Evolutionary conservation across 495 filamentous ascomycete genomes (phyloP).

Genomic region (Xylaria longipes): DNA sequence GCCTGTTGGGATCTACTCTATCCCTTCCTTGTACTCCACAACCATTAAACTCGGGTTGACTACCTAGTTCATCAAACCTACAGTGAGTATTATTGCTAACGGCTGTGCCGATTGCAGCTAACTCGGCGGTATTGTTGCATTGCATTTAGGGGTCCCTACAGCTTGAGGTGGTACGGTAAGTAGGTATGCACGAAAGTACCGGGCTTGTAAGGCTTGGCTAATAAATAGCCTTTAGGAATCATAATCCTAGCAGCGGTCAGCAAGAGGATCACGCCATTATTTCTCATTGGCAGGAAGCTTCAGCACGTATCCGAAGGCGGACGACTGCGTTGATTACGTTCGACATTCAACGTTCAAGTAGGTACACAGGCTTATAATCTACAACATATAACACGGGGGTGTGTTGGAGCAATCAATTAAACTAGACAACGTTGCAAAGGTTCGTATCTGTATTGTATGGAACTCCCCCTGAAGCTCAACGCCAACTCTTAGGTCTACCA

Average conservation of each 20-base stretch:
- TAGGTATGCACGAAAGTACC: too few species aligned
- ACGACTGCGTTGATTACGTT: neutral
- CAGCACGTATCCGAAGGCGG: neutral
- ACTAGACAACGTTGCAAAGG: too few species aligned
- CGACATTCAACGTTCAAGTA: too few species aligned
- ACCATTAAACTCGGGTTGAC: too few species aligned
- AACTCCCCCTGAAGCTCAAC: neutral
- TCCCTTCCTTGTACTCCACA: too few species aligned
- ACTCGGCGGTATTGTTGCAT: neutral
- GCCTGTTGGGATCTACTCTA: too few species aligned
- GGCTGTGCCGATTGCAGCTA: neutral
- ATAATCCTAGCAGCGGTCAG: neutral
- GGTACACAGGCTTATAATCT: too few species aligned
- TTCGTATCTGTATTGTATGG: neutral
- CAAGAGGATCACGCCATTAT: neutral
- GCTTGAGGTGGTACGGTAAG: neutral
- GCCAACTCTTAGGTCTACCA: neutral
- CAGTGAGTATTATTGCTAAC: neutral
- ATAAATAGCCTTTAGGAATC: neutral
- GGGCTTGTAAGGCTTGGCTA: neutral
- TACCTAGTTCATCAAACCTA: too few species aligned
- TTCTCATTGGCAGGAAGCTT: neutral
- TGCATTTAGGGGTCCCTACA: neutral
- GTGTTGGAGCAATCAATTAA: too few species aligned
- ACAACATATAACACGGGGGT: too few species aligned